Evolutionary conservation across 345 rosid species (phyloP).

Genomic region (Aquilaria malaccensis): DNA sequence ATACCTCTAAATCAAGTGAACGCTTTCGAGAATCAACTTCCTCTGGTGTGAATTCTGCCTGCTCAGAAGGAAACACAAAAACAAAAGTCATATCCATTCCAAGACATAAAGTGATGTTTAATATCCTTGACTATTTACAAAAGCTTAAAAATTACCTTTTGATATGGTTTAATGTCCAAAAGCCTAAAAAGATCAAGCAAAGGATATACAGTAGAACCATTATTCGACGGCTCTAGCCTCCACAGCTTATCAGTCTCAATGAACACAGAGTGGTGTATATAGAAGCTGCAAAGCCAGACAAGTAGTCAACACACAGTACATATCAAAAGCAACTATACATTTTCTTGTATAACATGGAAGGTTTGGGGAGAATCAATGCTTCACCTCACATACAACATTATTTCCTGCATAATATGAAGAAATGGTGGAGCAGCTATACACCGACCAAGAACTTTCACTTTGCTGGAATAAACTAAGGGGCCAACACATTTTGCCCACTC

Average conservation of each 20-base stretch:
- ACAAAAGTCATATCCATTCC: not conserved
- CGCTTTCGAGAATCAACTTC: slow-evolving; percentile 29
- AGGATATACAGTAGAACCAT: slow-evolving; percentile 23
- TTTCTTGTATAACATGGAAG: too few relatives aligned
- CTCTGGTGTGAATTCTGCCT: slow-evolving; percentile 35
- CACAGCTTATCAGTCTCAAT: slow-evolving; percentile 19
- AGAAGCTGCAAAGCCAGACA: slow-evolving; percentile 23
- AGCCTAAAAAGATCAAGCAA: slow-evolving; percentile 25
- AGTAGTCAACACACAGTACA: not conserved
- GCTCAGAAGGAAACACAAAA: not conserved
- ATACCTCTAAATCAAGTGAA: slow-evolving; percentile 18
- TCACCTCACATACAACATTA: slow-evolving; percentile 28
- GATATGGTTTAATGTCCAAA: slow-evolving; percentile 25
- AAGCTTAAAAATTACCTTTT: slow-evolving; percentile 16
- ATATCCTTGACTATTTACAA: not conserved
- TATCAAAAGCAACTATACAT: not conserved
- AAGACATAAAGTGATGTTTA: not conserved
- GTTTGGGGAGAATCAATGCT: not conserved
- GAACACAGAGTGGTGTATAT: slow-evolving; percentile 29
- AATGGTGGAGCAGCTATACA: slow-evolving; percentile 30
- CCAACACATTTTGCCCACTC: slow-evolving; percentile 37
- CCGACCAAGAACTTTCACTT: slow-evolving; percentile 34
- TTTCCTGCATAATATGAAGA: slow-evolving; percentile 31
- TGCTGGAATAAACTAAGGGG: slow-evolving; percentile 28
- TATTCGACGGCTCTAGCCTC: slow-evolving; percentile 27